These are phyloP conservation scores for Suillus discolor DNA, from an alignment of 768 basidiomycete species.

Conservation along the genomic window DNA sequence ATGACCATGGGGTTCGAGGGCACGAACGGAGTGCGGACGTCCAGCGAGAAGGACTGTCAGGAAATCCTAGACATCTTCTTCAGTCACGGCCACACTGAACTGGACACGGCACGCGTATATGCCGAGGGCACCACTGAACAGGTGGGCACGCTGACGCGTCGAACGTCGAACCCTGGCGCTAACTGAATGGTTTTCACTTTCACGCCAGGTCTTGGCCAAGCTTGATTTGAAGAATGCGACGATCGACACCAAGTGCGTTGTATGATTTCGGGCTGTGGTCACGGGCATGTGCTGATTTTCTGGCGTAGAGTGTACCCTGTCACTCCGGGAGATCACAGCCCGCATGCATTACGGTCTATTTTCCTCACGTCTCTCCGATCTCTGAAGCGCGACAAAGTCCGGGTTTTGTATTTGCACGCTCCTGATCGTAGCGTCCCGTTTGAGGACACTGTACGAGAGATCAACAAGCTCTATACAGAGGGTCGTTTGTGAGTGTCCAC, in stretches of 20 bases:
- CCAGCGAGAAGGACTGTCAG: conserved; percentile 39
- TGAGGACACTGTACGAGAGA: conserved; percentile 54
- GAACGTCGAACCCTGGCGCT: background rate
- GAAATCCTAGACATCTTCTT: conserved; percentile 49
- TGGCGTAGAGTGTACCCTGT: conserved; percentile 41
- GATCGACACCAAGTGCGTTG: conserved; percentile 51
- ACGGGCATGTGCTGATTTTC: background rate
- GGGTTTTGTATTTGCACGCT: conserved; percentile 60
- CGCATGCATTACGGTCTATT: conserved; percentile 43
- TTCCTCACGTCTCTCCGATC: conserved; percentile 48
- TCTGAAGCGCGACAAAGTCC: conserved; percentile 47
- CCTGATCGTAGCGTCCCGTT: conserved; percentile 62
- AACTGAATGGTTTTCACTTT: background rate
- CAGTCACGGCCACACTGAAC: conserved; percentile 42
- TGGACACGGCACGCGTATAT: conserved; percentile 57
- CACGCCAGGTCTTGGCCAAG: conserved; percentile 38
- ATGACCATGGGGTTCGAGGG: conserved; percentile 48
- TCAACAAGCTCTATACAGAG: conserved; percentile 57
- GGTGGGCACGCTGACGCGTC: conserved; percentile 24
- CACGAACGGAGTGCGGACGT: conserved; percentile 42
- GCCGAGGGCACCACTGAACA: conserved; percentile 57
- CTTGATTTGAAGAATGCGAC: conserved; percentile 42
- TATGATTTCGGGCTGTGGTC: background rate
- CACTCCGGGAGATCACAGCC: conserved; percentile 44
- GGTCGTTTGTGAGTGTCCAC: conserved; percentile 50